Evolutionary conservation across 805 yeast species (phyloP), one percentile per base, ranked within the genome.

Genomic region (Wickerhamomyces tratensis): DNA sequence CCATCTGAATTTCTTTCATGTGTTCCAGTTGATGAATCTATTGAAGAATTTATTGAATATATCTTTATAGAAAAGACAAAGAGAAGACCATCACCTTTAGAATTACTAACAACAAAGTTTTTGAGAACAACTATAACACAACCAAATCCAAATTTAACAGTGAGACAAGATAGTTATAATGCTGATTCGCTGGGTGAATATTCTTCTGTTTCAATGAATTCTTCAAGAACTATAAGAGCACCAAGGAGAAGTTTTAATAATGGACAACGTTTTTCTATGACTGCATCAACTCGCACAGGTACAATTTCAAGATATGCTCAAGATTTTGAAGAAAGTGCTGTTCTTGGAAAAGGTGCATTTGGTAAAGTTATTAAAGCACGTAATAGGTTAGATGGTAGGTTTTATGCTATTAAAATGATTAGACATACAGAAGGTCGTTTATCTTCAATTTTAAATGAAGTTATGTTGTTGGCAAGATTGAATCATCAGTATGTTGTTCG

Each of bases 341-440:
- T 82, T 20, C 64, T 93, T 8, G 99, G 99, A 2, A 78, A 80
- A 51, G 99, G 99, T 35, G 99, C 95, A 0, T 93, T 84, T 63
- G 99, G 99, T 6, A 97, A 93, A 60, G 99, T 93, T 8, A 96
- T 93, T n/a, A 89, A 91, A 55, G 98, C 93, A 0, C 70, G 98
- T 46, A 91, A 89, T 58, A 76, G 89, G 45, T 73, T 93, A 49
- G 99, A 93, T 58, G 98, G 98, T 20, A 73, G 96, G 13, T 86
- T 85, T 51, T 93, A 93, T 60, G 99, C 99, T 0, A 79, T 93
- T 45, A 93, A 93, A 59, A 91, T 89, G 52, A 84, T 93, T 40
- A 77, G 82, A 44, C 96, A 93, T 52, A 75, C 82, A 3, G 83
- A 85, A 39, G 81, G 84, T 52, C 82, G 85, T 50, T 67, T 93